phyloP scores from a whole-genome alignment of 73 alveolate genomes.

The Paramecium primaurelia region DNA sequence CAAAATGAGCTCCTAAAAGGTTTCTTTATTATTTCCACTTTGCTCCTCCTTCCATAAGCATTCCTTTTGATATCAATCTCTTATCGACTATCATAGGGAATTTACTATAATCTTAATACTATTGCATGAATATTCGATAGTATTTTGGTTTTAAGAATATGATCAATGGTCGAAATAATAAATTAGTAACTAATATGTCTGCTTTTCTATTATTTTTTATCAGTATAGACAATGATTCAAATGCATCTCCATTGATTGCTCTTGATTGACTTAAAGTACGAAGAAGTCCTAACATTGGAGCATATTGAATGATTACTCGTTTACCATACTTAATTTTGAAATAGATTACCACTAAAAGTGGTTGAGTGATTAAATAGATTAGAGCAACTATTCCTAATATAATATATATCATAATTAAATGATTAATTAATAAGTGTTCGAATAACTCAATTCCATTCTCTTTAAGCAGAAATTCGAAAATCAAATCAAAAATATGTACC shows the following conservation, averaged over 20 bases:
- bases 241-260: neutral
- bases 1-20: neutral
- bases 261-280: neutral
- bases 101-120: neutral
- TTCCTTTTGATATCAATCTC: neutral
- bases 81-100: neutral
- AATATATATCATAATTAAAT: neutral
- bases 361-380: neutral
- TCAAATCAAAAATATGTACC: neutral
- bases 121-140: neutral
- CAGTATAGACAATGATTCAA: neutral
- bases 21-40: neutral
- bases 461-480: neutral
- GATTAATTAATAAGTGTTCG: neutral
- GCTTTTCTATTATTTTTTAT: neutral
- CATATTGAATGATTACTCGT: neutral
- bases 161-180: neutral
- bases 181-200: neutral
- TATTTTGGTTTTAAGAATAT: neutral
- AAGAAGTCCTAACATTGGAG: neutral
- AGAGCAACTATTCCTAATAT: constrained; percentile 5
- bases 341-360: neutral
- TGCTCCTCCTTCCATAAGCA: neutral
- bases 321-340: neutral
- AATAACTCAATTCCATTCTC: neutral